phyloP scores from a whole-genome alignment of 148 eudicot species.

The Chenopodium berlandieri region DNA sequence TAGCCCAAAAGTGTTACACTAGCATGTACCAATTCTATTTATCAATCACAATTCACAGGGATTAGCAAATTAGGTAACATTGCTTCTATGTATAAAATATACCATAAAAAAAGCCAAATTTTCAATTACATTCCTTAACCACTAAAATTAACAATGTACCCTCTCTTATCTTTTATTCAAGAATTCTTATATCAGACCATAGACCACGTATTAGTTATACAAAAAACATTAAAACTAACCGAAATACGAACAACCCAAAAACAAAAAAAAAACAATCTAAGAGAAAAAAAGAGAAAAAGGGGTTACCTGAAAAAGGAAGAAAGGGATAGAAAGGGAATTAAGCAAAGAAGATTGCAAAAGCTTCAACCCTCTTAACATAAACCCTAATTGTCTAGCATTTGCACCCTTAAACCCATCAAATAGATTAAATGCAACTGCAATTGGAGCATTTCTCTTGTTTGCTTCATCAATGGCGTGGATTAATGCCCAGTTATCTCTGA shows the following conservation, averaged over 20 bases:
- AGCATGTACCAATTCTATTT: too few species aligned
- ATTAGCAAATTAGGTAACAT: too few species aligned
- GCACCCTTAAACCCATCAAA: slow-evolving; percentile 88
- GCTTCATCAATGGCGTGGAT: slow-evolving; percentile 91
- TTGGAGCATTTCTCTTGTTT: slow-evolving; percentile 59
- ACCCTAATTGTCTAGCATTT: slow-evolving; percentile 80
- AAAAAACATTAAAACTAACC: neutral
- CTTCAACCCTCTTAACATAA: slow-evolving; percentile 75
- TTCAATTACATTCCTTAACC: too few species aligned
- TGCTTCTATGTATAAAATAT: too few species aligned
- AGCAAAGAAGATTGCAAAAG: slow-evolving; percentile 42
- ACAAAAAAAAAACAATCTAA: too few species aligned
- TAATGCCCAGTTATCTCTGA: slow-evolving; percentile 92
- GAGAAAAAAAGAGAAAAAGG: neutral
- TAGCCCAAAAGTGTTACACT: too few species aligned
- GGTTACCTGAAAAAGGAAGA: slow-evolving; percentile 68
- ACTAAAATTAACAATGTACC: too few species aligned
- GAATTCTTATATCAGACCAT: too few species aligned
- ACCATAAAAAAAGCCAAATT: too few species aligned
- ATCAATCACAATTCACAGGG: too few species aligned
- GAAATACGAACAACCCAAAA: neutral
- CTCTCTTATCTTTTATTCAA: too few species aligned
- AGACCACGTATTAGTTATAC: too few species aligned
- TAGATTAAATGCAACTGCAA: slow-evolving; percentile 78
- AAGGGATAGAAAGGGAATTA: slow-evolving; percentile 50